phyloP scores from a whole-genome alignment of 371 early-diverging fungal species.

The Saksenaea vasiformis region DNA sequence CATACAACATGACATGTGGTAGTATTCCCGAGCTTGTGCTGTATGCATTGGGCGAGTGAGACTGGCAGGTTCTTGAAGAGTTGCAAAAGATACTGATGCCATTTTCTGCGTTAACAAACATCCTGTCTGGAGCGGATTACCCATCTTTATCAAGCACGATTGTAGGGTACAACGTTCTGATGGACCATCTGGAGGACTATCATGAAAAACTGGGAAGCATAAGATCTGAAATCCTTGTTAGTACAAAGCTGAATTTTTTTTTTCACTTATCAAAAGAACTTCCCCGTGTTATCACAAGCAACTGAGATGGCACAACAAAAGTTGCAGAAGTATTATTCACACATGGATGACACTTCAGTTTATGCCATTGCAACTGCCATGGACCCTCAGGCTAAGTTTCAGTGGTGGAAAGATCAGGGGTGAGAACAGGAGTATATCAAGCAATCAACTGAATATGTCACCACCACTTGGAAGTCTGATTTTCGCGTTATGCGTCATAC shows the following conservation, averaged over 20 bases:
- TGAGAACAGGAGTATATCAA: not conserved
- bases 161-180: constrained; percentile 16
- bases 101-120: not conserved
- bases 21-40: not conserved
- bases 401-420: no score
- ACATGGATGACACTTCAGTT: constrained; percentile 5
- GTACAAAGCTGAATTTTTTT: not conserved
- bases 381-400: no score
- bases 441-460: not conserved
- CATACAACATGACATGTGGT: constrained; percentile 7
- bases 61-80: not conserved
- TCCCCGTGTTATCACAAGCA: not conserved
- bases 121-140: not conserved
- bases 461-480: not conserved
- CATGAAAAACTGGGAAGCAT: not conserved
- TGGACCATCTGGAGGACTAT: constrained; percentile 10
- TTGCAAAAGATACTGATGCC: not conserved
- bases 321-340: constrained; percentile 6
- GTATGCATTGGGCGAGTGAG: not conserved
- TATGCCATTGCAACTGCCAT: no score
- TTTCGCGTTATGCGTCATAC: not conserved
- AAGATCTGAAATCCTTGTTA: not conserved
- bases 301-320: constrained; percentile 9
- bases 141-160: constrained; percentile 13
- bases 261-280: not conserved